Evolutionary conservation across 805 yeast species (phyloP), one percentile per base, ranked within the genome.

Genomic region (Cyberlindnera bimundalis): DNA sequence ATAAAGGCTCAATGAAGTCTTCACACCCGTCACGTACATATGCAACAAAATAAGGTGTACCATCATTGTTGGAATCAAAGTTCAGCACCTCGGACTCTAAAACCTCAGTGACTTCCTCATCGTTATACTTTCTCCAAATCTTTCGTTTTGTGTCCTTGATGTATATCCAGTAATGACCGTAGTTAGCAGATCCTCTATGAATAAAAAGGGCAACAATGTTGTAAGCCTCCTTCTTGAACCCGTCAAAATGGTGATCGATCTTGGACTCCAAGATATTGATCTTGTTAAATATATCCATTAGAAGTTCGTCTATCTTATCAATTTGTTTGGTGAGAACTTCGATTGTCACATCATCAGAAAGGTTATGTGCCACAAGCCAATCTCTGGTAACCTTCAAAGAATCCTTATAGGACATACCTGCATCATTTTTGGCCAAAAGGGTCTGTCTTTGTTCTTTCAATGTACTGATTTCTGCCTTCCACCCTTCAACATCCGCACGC

Each of bases 91-190:
- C 88, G 17, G 68, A 70, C 1, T 70, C 66, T 0, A 78, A 66
- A 1, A 84, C 96, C 48, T 83, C 95, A 3, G 88, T 78, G n/a
- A 93, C 95, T n/a, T 74, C 72, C 55, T 93, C 98, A 65, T 93
- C 99, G 57, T 93, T 93, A 62, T 93, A 93, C 66, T 88, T 90
- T 46, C 96, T 71, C 76, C 79, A 93, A 16, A 84, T 65, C 21
- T 76, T 73, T 15, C 72, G 70, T 47, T 73, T 73, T 3, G 79
- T 76, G 61, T 93, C 98, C 44, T 76, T 78, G 47, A 93, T 90
- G 59, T 91, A 93, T 14, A 91, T 77, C 97, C 98, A 93, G 62
- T 93, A 93, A 62, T 93, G 99, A 2, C 99, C 99, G 57, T 86
- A 91, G 37, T 88, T 81, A 1, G 96, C 98, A 55, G 89, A 95